These are phyloP conservation scores for Iberis amara DNA, from an alignment of 441 rosid species.

Conservation along the genomic window DNA sequence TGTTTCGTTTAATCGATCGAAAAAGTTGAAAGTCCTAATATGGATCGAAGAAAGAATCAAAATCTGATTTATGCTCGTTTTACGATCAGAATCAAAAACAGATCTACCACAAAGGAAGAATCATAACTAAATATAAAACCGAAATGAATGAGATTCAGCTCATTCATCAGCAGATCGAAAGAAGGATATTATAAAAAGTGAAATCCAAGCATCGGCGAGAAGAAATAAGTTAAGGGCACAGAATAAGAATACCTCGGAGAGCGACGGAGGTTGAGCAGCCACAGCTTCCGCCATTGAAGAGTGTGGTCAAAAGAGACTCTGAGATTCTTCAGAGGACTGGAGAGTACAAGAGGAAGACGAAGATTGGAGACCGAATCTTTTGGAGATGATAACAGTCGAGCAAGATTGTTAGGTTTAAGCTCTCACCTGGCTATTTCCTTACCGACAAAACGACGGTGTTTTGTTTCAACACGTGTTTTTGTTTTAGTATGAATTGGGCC, in stretches of 20 bases:
- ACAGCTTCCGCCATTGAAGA: constrained; percentile 65
- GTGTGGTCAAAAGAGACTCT: constrained; percentile 3
- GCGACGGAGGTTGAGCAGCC: constrained; percentile 36
- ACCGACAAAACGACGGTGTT: too few species aligned
- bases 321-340: constrained; percentile 14
- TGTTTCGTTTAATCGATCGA: constrained; percentile 3
- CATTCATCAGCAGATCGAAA: constrained; percentile 12
- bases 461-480: too few species aligned
- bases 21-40: not conserved
- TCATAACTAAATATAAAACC: not conserved
- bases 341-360: not conserved
- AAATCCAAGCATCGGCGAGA: not conserved
- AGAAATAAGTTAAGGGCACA: not conserved
- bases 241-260: constrained; percentile 52
- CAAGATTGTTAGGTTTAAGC: constrained; percentile 15
- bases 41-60: not conserved
- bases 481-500: too few species aligned
- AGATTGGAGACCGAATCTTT: constrained; percentile 30
- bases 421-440: not conserved
- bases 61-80: not conserved
- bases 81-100: constrained; percentile 14
- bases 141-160: constrained; percentile 7
- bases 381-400: constrained; percentile 3
- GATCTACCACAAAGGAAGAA: constrained; percentile 14
- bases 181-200: not conserved